Base-by-base conservation (phyloP, 768 basidiomycete genomes). In the Pisolithus sp. region DNA sequence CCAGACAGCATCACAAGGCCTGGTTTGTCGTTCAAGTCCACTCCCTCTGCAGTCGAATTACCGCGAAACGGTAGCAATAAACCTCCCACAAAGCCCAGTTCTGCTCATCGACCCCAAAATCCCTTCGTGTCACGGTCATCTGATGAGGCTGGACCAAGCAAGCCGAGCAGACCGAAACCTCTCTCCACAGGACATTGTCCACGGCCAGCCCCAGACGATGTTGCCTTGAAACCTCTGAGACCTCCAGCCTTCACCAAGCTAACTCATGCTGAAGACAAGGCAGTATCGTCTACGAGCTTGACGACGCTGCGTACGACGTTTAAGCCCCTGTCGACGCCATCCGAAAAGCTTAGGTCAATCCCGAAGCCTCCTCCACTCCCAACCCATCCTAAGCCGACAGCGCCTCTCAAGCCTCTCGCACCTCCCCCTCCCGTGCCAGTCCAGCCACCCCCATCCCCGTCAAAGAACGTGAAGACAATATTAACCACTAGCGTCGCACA, bases 401-500 rank as follows among this genome's bases (percentile, higher is more conserved):
- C 38, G 1, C 53, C 34, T 18, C 57, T 70, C 39, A 64, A 62
- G 45, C 51, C 61, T 15, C 62, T 63, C 10, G 62, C 59, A 26
- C 68, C 63, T 6, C 73, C 73, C 6, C 59, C 61, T 7, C 46
- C 59, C 7, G n/a, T 37, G 2, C 21, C 46, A 4, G 5, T 9
- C 12, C 43, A 20, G 5, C 56, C 49, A 30, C 59, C 59, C 0
- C 23, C 57, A 7, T 54, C 64, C 2, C 58, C 65, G 4, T 58
- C 68, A 36, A 73, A 76, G 52, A 62, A 65, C 5, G 57, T 79
- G 59, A 73, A 70, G 42, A 76, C 80, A 7, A 77, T 84, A 28
- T 73, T 73, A 0, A 77, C 73, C 15, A 82, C 80, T 5, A 63
- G 67, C n/a, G 64, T 83, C 15, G 80, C 81, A 1, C 70, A 68